These are phyloP conservation scores for Hylodesmum podocarpum DNA, from an alignment of 306 rosid species.

Conservation along the genomic window DNA sequence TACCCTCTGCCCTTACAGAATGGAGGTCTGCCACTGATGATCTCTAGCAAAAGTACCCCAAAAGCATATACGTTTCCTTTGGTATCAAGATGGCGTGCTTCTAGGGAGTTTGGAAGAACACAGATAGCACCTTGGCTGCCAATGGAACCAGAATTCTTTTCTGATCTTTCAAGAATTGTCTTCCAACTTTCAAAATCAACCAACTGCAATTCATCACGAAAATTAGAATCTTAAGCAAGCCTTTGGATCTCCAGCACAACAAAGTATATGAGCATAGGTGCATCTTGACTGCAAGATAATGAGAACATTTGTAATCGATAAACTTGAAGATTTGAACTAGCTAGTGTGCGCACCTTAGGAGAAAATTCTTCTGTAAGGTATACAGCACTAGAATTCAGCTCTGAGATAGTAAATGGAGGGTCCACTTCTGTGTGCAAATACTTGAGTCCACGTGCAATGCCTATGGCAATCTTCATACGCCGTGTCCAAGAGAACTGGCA, in stretches of 20 bases:
- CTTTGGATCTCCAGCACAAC: constrained; percentile 21
- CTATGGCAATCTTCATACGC: constrained; percentile 78
- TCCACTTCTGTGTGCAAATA: constrained; percentile 86
- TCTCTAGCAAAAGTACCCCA: constrained; percentile 83
- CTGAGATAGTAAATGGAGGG: constrained; percentile 94
- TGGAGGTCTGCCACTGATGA: constrained; percentile 87
- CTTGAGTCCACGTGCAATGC: constrained; percentile 88
- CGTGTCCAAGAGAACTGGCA: constrained; percentile 90
- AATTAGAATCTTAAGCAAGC: constrained; percentile 25
- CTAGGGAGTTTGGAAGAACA: constrained; percentile 81
- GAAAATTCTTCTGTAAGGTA: constrained; percentile 96
- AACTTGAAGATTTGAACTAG: constrained; percentile 11
- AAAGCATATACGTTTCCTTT: constrained; percentile 80
- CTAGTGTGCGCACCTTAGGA: constrained; percentile 64
- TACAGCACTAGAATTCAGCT: constrained; percentile 86
- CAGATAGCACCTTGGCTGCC: constrained; percentile 76
- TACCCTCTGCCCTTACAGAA: constrained; percentile 74
- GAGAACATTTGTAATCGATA: background rate
- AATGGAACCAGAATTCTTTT: constrained; percentile 73
- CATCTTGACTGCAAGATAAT: constrained; percentile 9
- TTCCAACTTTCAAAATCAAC: constrained; percentile 99
- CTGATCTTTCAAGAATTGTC: constrained; percentile 86
- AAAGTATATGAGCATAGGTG: background rate
- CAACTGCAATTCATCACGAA: constrained; percentile 52
- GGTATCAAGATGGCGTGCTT: constrained; percentile 82